Conservation (phyloP, 2,329 filamentous ascomycete genomes). For the Stagonosporopsis rhizophila region DNA sequence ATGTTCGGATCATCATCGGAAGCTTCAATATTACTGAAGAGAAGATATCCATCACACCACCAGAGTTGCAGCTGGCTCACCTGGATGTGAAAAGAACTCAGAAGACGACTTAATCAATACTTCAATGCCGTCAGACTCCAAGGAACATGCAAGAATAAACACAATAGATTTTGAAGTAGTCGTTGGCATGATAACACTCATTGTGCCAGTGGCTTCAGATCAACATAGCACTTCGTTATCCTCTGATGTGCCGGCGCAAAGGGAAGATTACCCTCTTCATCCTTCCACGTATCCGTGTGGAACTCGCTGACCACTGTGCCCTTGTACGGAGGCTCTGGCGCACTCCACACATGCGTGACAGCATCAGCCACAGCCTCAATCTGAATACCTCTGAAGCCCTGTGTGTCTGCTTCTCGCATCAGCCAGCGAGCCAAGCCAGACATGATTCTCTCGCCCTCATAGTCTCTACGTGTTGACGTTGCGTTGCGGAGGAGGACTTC, state of each 20-base stretch:
- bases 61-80: neutral
- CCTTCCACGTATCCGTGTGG: constrained; percentile 28
- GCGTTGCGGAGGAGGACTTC: constrained; percentile 49
- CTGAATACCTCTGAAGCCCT: constrained; percentile 46
- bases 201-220: constrained; percentile 28
- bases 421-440: constrained; percentile 44
- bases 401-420: constrained; percentile 45
- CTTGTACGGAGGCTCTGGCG: constrained; percentile 35
- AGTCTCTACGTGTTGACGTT: constrained; percentile 47
- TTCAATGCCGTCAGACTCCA: neutral
- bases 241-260: constrained; percentile 37
- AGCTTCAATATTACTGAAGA: neutral
- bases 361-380: constrained; percentile 46
- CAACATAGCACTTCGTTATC: constrained; percentile 35
- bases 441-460: constrained; percentile 47
- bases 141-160: neutral
- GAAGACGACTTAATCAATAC: neutral
- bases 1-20: constrained; percentile 2
- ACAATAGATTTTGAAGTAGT: neutral
- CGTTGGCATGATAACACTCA: neutral
- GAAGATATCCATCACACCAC: neutral
- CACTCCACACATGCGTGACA: constrained; percentile 41
- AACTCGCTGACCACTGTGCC: constrained; percentile 33
- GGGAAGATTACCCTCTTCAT: constrained; percentile 31
- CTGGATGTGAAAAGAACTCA: neutral